Evolutionary conservation across 371 early-diverging fungal species (phyloP).

Genomic region (Batkoa obscura): DNA sequence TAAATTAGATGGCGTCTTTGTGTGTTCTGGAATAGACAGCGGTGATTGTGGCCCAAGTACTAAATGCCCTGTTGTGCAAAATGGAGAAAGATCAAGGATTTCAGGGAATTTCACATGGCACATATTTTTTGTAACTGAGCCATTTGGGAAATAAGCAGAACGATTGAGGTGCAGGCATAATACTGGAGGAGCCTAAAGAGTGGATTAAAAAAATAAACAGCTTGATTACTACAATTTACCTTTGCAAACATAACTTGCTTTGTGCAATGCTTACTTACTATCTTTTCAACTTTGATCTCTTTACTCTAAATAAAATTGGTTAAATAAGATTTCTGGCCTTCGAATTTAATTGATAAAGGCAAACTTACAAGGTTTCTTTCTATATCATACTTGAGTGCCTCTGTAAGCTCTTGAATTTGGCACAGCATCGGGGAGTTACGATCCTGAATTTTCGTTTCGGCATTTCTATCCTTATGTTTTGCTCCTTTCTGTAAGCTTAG

Average conservation of each 20-base stretch:
- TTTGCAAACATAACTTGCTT: slow-evolving; percentile 40
- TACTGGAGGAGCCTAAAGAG: slow-evolving; percentile 23
- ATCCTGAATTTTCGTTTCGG: too few species aligned
- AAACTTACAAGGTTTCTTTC: slow-evolving; percentile 8
- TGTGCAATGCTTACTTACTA: slow-evolving; percentile 21
- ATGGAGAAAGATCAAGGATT: slow-evolving; percentile 43
- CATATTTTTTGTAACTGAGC: slow-evolving; percentile 50
- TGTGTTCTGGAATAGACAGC: slow-evolving; percentile 12
- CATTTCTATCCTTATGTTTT: too few species aligned
- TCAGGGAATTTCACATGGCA: slow-evolving; percentile 52
- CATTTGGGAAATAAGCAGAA: slow-evolving; percentile 39
- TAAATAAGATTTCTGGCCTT: too few species aligned
- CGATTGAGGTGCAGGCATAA: slow-evolving; percentile 65
- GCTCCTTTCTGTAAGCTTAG: slow-evolving; percentile 11
- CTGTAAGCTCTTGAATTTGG: too few species aligned
- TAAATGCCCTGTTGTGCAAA: slow-evolving; percentile 33
- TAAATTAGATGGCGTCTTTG: slow-evolving; percentile 4
- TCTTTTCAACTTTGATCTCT: slow-evolving; percentile 12
- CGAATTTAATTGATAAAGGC: background rate
- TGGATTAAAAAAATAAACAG: too few species aligned
- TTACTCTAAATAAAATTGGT: slow-evolving; percentile 2
- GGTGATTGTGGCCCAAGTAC: slow-evolving; percentile 21
- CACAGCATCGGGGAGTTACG: too few species aligned
- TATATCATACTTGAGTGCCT: slow-evolving; percentile 13
- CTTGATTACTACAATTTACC: too few species aligned